Evolutionary conservation across 192 early-diverging fungal species (phyloP), one percentile per base, ranked within the genome.

Genomic region (Phlyctochytrium bullatum): DNA sequence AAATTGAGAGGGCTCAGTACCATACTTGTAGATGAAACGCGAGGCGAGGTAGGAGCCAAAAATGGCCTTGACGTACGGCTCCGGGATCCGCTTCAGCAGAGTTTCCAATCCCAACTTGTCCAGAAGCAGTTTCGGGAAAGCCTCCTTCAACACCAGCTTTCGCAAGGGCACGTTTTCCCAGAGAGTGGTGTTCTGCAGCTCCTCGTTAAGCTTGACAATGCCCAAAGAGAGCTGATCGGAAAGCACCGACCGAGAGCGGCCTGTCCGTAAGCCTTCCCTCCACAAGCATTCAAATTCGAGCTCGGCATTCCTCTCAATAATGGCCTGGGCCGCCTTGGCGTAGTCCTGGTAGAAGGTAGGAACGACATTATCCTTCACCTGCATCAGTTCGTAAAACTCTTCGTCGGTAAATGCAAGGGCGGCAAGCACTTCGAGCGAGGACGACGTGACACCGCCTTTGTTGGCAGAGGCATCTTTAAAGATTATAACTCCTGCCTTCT

Each of bases 391-490:
- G 53, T 80, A 85, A 73, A 96, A 96, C 76, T 92, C 93, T 58
- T 89, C 88, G 76, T 98, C 95, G 53, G 83, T 90, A 73, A 98
- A 93, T 3, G 96, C 84, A 73, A 98, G 86, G 25, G 96, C 96
- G 65, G 96, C 96, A 63, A 98, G 81, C 2, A 98, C 96, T 77
- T 98, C 96, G 20, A 98, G 87, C 14, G 95, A 97, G 2, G 94
- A 96, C 31, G 95, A 98, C 0, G 96, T 98, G 30, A 98, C 96
- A 79, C 96, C 96, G 64, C 96, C 96, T 86, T 98, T 98, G 86
- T 98, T 98, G 73, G 96, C 95, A 16, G 96, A 98, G 25, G 96
- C 93, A 73, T 98, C 96, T 85, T 98, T 98, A 87, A 95, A 97
- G 62, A 97, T 85, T 52, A 96, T 86, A 56, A 89, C 90, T 59